Conservation (phyloP, 2,329 filamentous ascomycete species). For the Apiospora hydei region DNA sequence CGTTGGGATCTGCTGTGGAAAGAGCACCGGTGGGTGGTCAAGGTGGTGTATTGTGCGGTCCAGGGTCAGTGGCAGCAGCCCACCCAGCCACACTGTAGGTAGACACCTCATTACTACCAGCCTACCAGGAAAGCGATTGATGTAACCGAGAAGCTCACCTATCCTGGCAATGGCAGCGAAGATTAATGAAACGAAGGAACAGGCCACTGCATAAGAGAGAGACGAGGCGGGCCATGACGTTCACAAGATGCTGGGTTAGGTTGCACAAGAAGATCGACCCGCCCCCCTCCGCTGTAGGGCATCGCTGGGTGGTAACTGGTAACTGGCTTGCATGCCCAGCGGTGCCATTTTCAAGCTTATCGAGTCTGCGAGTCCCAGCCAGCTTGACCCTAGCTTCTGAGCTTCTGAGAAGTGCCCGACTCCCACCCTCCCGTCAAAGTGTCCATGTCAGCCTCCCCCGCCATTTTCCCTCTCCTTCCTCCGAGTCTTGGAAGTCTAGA, state of each 20-base stretch:
- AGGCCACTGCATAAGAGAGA: not conserved
- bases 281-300: not conserved
- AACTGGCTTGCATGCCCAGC: not conserved
- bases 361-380: not conserved
- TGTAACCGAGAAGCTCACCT: not conserved
- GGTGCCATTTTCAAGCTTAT: not conserved
- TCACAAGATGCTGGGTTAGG: constrained; percentile 6
- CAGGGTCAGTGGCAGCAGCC: constrained; percentile 4
- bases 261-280: constrained; percentile 14
- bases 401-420: not conserved
- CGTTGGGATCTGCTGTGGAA: not conserved
- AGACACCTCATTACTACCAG: not conserved
- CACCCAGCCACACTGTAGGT: not conserved
- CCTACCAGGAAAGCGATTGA: not conserved
- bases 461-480: not conserved
- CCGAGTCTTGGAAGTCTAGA: constrained; percentile 12
- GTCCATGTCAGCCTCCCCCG: constrained; percentile 10
- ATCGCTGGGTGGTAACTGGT: too few relatives aligned
- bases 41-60: too few relatives aligned
- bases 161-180: not conserved
- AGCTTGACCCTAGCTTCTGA: not conserved
- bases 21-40: not conserved
- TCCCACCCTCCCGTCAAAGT: not conserved
- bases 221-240: constrained; percentile 14
- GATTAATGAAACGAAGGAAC: not conserved